A percentile compares a stretch with the other conserved stretches of the same genome.
Conservation (phyloP, 2,329 filamentous ascomycete genomes). For the Ophiocordyceps robertsii region DNA sequence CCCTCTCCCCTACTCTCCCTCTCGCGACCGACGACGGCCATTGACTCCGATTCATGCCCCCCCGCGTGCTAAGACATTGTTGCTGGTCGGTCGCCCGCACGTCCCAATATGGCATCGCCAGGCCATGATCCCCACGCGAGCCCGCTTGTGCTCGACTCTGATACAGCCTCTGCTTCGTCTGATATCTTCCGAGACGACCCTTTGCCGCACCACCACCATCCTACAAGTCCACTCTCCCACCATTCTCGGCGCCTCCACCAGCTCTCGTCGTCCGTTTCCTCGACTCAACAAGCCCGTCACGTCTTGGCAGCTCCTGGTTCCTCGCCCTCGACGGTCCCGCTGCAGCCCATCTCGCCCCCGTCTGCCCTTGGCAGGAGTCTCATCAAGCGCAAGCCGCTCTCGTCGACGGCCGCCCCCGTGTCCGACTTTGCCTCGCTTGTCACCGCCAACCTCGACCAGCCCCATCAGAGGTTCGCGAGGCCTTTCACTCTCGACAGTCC, state of each 20-base stretch:
- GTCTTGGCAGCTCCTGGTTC: not conserved
- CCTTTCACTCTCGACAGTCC: conserved; percentile 45
- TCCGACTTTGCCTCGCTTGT: conserved; percentile 11
- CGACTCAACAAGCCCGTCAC: no score
- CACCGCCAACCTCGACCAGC: conserved; percentile 28
- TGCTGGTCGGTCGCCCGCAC: conserved; percentile 4
- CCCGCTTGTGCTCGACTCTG: conserved; percentile 14
- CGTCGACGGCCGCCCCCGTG: conserved; percentile 33
- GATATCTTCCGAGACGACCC: conserved; percentile 10
- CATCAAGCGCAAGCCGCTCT: conserved; percentile 49
- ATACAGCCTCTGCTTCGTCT: conserved; percentile 25
- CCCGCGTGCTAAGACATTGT: conserved; percentile 6
- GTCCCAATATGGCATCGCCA: conserved; percentile 11
- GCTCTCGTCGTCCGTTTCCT: no score
- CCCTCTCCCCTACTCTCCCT: not conserved
- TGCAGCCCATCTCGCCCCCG: conserved; percentile 4
- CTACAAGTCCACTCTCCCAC: conserved; percentile 9
- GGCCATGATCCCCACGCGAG: conserved; percentile 1
- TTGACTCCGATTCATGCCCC: conserved; percentile 7
- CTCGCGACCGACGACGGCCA: not conserved
- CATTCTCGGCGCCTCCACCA: conserved; percentile 8
- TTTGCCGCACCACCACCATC: conserved; percentile 2
- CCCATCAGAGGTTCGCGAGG: conserved; percentile 40
- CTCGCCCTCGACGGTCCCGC: conserved; percentile 2
- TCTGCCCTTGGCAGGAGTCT: conserved; percentile 11